phyloP scores from a whole-genome alignment of 2,329 filamentous ascomycete species.

The Colletotrichum liriopes region DNA sequence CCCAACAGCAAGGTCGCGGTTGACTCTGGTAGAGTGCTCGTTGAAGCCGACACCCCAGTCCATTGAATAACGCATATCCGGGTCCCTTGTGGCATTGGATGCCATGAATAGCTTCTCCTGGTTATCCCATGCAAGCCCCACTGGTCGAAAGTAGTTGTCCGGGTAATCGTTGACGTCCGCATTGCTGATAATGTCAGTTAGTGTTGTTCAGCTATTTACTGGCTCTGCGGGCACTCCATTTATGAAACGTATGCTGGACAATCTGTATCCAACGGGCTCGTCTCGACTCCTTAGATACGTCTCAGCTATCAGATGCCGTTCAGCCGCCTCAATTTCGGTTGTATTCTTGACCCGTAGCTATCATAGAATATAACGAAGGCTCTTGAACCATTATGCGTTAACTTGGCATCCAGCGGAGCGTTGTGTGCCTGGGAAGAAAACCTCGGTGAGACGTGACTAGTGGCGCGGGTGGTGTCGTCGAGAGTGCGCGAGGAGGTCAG shows the following conservation, averaged over 20 bases:
- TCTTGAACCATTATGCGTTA: constrained; percentile 67
- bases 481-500: constrained; percentile 50
- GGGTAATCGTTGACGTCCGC: constrained; percentile 64
- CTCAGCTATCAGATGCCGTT: constrained; percentile 22
- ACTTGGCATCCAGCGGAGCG: constrained; percentile 77
- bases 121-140: constrained; percentile 59
- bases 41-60: not conserved
- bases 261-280: constrained; percentile 61
- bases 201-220: constrained; percentile 61
- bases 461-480: constrained; percentile 61
- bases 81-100: constrained; percentile 68
- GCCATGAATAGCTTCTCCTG: constrained; percentile 67
- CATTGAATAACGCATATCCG: constrained; percentile 61
- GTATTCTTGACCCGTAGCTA: constrained; percentile 64
- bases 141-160: constrained; percentile 66
- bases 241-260: constrained; percentile 59
- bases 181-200: constrained; percentile 70
- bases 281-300: constrained; percentile 57
- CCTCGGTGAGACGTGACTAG: constrained; percentile 62
- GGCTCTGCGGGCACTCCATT: constrained; percentile 58
- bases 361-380: constrained; percentile 77
- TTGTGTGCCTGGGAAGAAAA: constrained; percentile 74
- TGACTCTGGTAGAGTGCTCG: not conserved
- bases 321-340: constrained; percentile 7
- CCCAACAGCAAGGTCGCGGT: not conserved